Evolutionary conservation across 768 basidiomycete species (phyloP), one percentile per base, ranked within the genome.

Genomic region (Dictyophora rubrovolvata): DNA sequence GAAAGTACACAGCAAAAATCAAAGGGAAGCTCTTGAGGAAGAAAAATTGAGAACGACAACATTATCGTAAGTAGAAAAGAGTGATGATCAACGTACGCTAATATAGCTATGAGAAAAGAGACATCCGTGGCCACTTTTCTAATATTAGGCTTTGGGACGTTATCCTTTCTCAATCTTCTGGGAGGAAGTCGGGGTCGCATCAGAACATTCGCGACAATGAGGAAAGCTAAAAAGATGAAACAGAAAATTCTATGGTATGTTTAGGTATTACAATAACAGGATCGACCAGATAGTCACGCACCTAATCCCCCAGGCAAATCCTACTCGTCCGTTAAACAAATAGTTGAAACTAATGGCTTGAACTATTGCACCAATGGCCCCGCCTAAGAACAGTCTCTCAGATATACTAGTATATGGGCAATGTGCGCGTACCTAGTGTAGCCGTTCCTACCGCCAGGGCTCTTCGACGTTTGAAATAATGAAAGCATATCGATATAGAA

Each of bases 271-370:
- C 5, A 14, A 42, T 42, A 42, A 42, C 4, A 4, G 10, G n/a
- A 42, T 12, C 4, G 10, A n/a, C 4, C 12, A 42, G 10, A 42
- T 4, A 9, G n/a, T 3, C 12, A 42, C 4, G 14, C 10, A 42
- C 42, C 56, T 48, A 5, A 57, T 46, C 48, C 21, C 56, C 56
- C 56, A 57, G 2, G 42, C 56, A 49, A 57, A 57, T 5, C 56
- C 56, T 12, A 33, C 56, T 14, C 28, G 21, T 8, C 42, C 28
- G 34, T 60, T 28, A 55, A 67, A 56, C 22, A 82, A 68, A 54
- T 76, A 75, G 61, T 80, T 78, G 2, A 82, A 71, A 59, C 82
- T 70, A 42, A 82, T 72, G 2, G 80, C 80, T 62, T 78, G 78
- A n/a, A 81, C 54, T 55, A 78, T 62, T 18, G 62, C 66, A 22